A percentile compares a stretch with the other conserved stretches of the same genome.
phyloP scores from a whole-genome alignment of 106 monocot genomes.

The Acorus calamus region DNA sequence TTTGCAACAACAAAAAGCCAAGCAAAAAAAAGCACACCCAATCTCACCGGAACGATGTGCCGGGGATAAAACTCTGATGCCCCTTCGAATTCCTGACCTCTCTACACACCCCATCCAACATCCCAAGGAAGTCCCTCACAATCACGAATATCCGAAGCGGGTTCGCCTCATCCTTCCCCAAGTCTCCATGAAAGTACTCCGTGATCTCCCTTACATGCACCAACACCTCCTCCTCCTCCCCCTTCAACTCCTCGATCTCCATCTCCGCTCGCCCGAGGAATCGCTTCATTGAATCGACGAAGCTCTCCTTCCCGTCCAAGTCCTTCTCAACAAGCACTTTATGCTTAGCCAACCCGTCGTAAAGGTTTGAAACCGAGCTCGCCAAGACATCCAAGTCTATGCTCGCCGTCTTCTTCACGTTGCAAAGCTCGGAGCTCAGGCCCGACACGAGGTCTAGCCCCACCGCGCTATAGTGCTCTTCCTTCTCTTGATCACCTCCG shows the following conservation, averaged over 20 bases:
- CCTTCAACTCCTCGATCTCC: constrained; percentile 2
- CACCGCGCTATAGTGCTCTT: constrained; percentile 20
- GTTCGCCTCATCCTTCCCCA: constrained; percentile 15
- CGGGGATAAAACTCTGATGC: no score
- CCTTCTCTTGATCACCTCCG: constrained; percentile 19
- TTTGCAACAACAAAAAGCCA: no score
- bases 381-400: constrained; percentile 57
- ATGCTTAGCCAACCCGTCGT: constrained; percentile 38
- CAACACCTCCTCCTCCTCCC: constrained; percentile 4
- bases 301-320: no score
- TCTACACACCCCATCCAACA: constrained; percentile 11
- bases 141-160: constrained; percentile 16
- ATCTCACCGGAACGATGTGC: no score
- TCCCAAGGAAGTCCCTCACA: constrained; percentile 10
- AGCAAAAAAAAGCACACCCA: no score
- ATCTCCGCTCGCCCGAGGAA: constrained; percentile 5
- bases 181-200: constrained; percentile 16
- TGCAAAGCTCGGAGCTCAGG: constrained; percentile 61
- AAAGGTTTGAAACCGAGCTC: constrained; percentile 54
- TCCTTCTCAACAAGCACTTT: constrained; percentile 32
- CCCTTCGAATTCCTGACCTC: background rate
- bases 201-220: constrained; percentile 5
- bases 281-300: constrained; percentile 1
- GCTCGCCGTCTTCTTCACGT: constrained; percentile 73
- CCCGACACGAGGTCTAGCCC: constrained; percentile 58